These are phyloP conservation scores for Wallemia ichthyophaga DNA, from an alignment of 1,284 basidiomycete species.

Conservation along the genomic window DNA sequence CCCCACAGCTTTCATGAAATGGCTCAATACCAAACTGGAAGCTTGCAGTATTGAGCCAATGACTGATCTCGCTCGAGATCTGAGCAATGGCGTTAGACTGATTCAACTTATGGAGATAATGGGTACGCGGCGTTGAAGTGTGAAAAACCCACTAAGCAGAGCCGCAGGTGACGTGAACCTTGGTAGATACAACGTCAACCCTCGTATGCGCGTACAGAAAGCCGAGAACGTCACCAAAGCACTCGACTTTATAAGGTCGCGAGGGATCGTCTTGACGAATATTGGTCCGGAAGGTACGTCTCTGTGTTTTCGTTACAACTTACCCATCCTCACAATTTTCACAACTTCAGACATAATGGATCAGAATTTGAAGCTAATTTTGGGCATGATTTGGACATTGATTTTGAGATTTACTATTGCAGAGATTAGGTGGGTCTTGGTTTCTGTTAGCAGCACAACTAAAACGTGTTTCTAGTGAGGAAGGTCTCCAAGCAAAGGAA, in stretches of 20 bases:
- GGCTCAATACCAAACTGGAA: conserved; percentile 89
- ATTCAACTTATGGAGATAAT: conserved; percentile 89
- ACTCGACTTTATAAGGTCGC: conserved; percentile 70
- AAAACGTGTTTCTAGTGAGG: conserved; percentile 31
- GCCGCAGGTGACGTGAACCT: conserved; percentile 39
- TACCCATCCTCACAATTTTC: too few species aligned
- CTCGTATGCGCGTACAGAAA: conserved; percentile 76
- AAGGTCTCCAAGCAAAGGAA: conserved; percentile 86
- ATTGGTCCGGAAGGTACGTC: conserved; percentile 63
- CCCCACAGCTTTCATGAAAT: conserved; percentile 13
- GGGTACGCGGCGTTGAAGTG: conserved; percentile 22
- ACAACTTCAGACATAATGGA: conserved; percentile 58
- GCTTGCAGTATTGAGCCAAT: conserved; percentile 59
- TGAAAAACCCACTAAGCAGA: conserved; percentile 4
- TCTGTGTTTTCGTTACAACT: too few species aligned
- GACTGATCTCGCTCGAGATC: conserved; percentile 59
- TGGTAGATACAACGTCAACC: conserved; percentile 66
- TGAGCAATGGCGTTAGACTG: conserved; percentile 76
- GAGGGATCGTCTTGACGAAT: conserved; percentile 87
- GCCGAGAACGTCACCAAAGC: conserved; percentile 95
- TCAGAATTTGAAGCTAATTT: conserved; percentile 81
- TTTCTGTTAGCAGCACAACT: not conserved
- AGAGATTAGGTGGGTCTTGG: conserved; percentile 52
- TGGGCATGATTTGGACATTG: conserved; percentile 79
- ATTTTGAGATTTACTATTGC: conserved; percentile 92